Percentiles rank a stretch among this genome's conserved stretches.
Evolutionary conservation across 257 asterid species (phyloP).

Genomic region (Capsicum pubescens): DNA sequence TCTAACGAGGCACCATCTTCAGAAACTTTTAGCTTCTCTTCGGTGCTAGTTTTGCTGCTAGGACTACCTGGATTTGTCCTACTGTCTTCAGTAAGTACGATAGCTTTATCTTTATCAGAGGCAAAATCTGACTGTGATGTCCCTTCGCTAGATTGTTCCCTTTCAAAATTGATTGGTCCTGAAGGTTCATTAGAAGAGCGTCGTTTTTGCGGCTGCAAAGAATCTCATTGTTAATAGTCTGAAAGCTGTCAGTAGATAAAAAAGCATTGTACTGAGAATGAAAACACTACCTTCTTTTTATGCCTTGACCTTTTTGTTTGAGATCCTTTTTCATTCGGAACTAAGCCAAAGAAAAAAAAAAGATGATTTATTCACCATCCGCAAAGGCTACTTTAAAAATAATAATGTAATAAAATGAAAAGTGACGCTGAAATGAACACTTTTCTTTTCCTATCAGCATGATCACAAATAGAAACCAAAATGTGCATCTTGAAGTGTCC

Average conservation of each 20-base stretch:
- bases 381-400: not conserved
- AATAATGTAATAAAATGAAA: not conserved
- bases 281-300: constrained; percentile 66
- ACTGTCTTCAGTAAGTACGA: constrained; percentile 43
- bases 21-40: constrained; percentile 49
- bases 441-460: not conserved
- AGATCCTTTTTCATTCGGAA: constrained; percentile 70
- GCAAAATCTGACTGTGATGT: constrained; percentile 51
- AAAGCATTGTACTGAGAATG: constrained; percentile 27
- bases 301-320: constrained; percentile 67
- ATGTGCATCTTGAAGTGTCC: constrained; percentile 5
- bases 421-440: not conserved
- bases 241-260: constrained; percentile 24
- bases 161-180: constrained; percentile 45
- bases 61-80: constrained; percentile 45
- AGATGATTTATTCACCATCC: constrained; percentile 21
- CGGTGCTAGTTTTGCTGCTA: constrained; percentile 42
- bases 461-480: constrained; percentile 14
- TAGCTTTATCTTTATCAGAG: constrained; percentile 45
- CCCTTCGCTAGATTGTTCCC: constrained; percentile 48
- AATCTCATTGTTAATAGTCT: constrained; percentile 39
- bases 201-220: constrained; percentile 62
- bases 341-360: constrained; percentile 42
- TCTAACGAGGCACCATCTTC: constrained; percentile 52
- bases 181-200: constrained; percentile 58